Evolutionary conservation across 192 early-diverging fungal genomes (phyloP).

Genomic region (Umbelopsis sp.): DNA sequence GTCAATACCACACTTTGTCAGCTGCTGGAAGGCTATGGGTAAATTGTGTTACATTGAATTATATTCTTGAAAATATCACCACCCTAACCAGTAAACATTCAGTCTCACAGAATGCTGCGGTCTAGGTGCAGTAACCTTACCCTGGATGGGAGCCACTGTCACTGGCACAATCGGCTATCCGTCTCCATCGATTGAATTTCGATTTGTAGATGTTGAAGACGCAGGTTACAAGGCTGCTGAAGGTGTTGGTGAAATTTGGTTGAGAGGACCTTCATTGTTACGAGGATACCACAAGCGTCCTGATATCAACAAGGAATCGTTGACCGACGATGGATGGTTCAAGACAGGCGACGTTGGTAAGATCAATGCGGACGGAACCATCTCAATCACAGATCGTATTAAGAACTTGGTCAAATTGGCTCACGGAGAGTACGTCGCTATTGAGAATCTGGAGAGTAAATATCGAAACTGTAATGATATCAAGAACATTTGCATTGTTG

Average conservation of each 20-base stretch:
- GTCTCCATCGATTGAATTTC: slow-evolving; percentile 56
- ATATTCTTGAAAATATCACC: not conserved
- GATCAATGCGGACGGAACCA: slow-evolving; percentile 44
- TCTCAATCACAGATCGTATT: slow-evolving; percentile 78
- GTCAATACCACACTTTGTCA: slow-evolving; percentile 63
- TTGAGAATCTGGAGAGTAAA: slow-evolving; percentile 58
- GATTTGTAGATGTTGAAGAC: slow-evolving; percentile 60
- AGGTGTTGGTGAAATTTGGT: slow-evolving; percentile 66
- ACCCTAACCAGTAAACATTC: not conserved
- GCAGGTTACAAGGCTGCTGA: slow-evolving; percentile 54
- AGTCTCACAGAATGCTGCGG: slow-evolving; percentile 72
- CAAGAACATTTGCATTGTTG: slow-evolving; percentile 73
- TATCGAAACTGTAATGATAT: slow-evolving; percentile 73
- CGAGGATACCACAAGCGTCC: slow-evolving; percentile 56
- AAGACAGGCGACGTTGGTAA: slow-evolving; percentile 51
- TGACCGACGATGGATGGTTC: slow-evolving; percentile 62
- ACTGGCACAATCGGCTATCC: slow-evolving; percentile 67
- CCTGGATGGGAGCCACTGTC: slow-evolving; percentile 40
- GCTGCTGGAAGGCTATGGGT: slow-evolving; percentile 72
- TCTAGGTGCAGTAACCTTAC: slow-evolving; percentile 45
- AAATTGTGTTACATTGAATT: not conserved
- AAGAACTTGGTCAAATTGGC: slow-evolving; percentile 82
- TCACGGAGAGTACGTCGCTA: slow-evolving; percentile 74
- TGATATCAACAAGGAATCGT: slow-evolving; percentile 43
- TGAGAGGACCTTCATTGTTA: slow-evolving; percentile 57